Evolutionary conservation across 1,139 yeast genomes (phyloP), one percentile per base, ranked within the genome.

Genomic region (Candida freyschussii): DNA sequence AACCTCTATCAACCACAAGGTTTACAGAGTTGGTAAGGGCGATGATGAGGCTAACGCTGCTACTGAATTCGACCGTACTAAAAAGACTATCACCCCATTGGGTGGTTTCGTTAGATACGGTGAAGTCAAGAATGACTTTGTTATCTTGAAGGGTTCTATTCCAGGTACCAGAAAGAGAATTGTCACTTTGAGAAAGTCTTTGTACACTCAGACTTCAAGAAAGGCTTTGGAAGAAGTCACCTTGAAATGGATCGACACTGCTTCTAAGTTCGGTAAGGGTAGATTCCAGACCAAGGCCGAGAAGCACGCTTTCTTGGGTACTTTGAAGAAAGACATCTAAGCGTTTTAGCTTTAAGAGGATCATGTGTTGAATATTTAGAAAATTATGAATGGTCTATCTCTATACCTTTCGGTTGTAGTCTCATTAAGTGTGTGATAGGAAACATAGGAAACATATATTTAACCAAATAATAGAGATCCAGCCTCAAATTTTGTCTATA

Each of bases 221-320:
- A 82, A 79, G 73, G 97, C 97, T 62, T 69, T 84, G 59, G 99
- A 91, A 78, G 71, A 86, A 72, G 96, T 89, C 57, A 78, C 75
- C 80, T 84, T 91, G 74, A 91, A 91, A 76, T 91, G 98, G 98
- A 91, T 91, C 69, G 99, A 91, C 72, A 91, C 99, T 62, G 96
- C 98, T 65, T 91, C 98, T 63, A 89, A 89, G 77, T 91, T 91
- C 86, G 99, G 99, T 84, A 93, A 91, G 87, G 99, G 99, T 79
- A 91, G 98, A 81, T 93, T 93, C 98, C 99, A 93, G 78, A 91
- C 98, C 65, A 95, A 96, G 62, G 98, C 96, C 71, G 99, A 93
- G 81, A 93, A 93, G 89, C 89, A 80, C 67, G 95, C 98, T 65
- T 93, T 93, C 91, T 65, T 89, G 78, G 99, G 99, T 79, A 89